Conservation (phyloP, 1,139 yeast species). For the Suhomyces atakaporum region DNA sequence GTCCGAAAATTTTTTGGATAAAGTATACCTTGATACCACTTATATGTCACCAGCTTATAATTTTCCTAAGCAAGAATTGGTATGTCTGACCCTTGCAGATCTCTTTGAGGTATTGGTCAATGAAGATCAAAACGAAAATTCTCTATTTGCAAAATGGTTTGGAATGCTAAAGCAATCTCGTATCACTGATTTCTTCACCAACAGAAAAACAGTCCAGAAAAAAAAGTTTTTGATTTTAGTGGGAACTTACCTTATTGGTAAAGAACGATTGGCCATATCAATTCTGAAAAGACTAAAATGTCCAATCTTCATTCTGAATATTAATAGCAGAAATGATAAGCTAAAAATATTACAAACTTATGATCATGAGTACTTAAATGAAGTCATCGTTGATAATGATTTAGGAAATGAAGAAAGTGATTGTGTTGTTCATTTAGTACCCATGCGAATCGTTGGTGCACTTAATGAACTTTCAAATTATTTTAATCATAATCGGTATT, state of each 20-base stretch:
- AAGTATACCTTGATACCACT: conserved; percentile 83
- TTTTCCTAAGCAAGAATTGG: conserved; percentile 76
- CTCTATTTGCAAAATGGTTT: conserved; percentile 39
- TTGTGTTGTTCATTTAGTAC: conserved; percentile 70
- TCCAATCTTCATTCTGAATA: conserved; percentile 54
- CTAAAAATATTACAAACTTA: conserved; percentile 40
- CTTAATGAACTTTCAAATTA: conserved; percentile 47
- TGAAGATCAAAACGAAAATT: conserved; percentile 19
- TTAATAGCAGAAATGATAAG: conserved; percentile 51
- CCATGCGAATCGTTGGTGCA: conserved; percentile 53
- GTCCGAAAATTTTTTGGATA: conserved; percentile 34
- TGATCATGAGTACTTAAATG: conserved; percentile 34
- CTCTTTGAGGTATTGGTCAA: conserved; percentile 47
- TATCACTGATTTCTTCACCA: conserved; percentile 46
- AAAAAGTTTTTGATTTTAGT: conserved; percentile 61
- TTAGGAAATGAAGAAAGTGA: conserved; percentile 40
- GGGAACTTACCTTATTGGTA: conserved; percentile 93
- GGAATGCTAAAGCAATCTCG: conserved; percentile 42
- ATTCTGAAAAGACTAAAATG: conserved; percentile 57
- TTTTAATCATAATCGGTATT: conserved; percentile 50
- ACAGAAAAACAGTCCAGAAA: conserved; percentile 21
- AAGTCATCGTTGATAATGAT: conserved; percentile 34
- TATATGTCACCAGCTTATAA: conserved; percentile 72
- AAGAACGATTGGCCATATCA: conserved; percentile 76
- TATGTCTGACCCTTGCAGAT: conserved; percentile 58